Evolutionary conservation across 257 asterid genomes (phyloP), one percentile per base, ranked within the genome.

Genomic region (Linaria vulgaris): DNA sequence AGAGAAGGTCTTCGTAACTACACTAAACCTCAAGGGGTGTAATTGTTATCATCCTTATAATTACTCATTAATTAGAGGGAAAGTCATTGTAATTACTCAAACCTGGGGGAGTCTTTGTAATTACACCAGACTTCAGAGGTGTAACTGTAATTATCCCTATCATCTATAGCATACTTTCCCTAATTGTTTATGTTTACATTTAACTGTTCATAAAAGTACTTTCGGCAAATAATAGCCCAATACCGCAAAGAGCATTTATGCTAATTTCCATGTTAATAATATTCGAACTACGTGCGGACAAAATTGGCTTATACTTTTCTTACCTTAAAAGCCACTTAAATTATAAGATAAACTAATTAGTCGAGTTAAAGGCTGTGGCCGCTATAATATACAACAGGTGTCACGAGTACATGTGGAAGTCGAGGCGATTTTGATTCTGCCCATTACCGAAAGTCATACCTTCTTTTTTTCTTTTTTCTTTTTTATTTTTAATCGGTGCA

Each of bases 381-480:
- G 15, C 49, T 44, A 13, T 27, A n/a, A n/a, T n/a, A n/a, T 27
- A 15, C 4, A 44, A 44, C 49, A 44, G 49, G 49, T 44, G 49
- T 44, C 15, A 12, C 3, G 17, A 44, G 3, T 44, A 4, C n/a
- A 13, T 15, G 17, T 43, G 0, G n/a, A 43, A 43, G 6, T 43
- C 14, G 22, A 55, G 43, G 5, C 9, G 4, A 56, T 5, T 59
- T 44, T 59, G 52, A 59, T 39, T 59, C 64, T 38, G 21, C 27
- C 38, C 49, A 45, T 38, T 59, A 38, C 64, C 64, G 64, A 59
- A 59, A 59, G 64, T 59, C 12, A 15, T 5, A 8, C 5, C 34
- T 34, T 3, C 41, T 34, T 3, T 34, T 34, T 7, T 34, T 3
- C 11, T 57, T 37, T 57, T 31, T 17, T 38, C n/a, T n/a, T n/a